phyloP scores from a whole-genome alignment of 2,329 filamentous ascomycete species.

The Aspergillus niger region DNA sequence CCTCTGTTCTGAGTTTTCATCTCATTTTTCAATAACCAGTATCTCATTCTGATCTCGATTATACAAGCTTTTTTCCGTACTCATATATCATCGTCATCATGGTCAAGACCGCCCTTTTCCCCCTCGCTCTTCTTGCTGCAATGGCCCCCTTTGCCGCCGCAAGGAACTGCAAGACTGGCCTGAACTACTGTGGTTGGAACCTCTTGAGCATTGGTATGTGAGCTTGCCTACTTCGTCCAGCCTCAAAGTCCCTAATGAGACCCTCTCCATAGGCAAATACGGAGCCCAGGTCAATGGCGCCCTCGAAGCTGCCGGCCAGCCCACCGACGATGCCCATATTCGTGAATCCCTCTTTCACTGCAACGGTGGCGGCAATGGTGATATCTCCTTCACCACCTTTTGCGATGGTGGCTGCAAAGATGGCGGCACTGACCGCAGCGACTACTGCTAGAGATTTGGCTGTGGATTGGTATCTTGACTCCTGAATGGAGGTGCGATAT shows the following conservation, averaged over 20 bases:
- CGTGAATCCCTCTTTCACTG: slow-evolving; percentile 14
- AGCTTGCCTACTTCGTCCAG: neutral
- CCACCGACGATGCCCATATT: slow-evolving; percentile 5
- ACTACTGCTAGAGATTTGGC: slow-evolving; percentile 6
- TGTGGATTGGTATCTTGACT: too few relatives aligned
- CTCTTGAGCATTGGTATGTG: slow-evolving; percentile 11
- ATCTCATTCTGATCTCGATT: too few relatives aligned
- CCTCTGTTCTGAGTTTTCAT: too few relatives aligned
- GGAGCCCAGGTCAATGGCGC: slow-evolving; percentile 10
- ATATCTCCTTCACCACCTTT: slow-evolving; percentile 11
- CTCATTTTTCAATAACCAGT: too few relatives aligned
- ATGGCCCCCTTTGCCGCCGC: slow-evolving; percentile 9
- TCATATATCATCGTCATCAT: neutral
- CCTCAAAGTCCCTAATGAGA: neutral
- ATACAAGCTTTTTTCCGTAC: too few relatives aligned
- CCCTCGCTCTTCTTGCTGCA: slow-evolving; percentile 1
- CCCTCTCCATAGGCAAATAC: slow-evolving; percentile 6
- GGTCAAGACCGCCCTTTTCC: slow-evolving; percentile 5
- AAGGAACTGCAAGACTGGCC: slow-evolving; percentile 12
- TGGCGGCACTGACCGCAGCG: slow-evolving; percentile 10
- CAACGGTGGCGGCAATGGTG: slow-evolving; percentile 9
- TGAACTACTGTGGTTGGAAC: slow-evolving; percentile 15
- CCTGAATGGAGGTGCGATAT: too few relatives aligned
- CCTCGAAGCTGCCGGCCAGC: slow-evolving; percentile 3
- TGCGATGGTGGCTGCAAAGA: slow-evolving; percentile 10